Evolutionary conservation across 257 asterid genomes (phyloP), one percentile per base, ranked within the genome.

Genomic region (Ehretia macrophylla): DNA sequence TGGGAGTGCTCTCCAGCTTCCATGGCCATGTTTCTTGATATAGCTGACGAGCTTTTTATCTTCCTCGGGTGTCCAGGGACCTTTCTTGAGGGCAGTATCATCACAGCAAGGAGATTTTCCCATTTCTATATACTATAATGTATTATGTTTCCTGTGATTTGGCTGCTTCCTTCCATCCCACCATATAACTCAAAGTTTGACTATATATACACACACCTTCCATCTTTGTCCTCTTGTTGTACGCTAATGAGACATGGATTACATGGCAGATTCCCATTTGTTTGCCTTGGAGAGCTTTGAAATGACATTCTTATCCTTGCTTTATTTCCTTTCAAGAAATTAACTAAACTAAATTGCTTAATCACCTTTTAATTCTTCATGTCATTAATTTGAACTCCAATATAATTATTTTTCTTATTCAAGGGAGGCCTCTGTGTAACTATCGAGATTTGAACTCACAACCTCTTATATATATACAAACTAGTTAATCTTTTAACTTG

Each of bases 21-120:
- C 95, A 72, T 88, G 96, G 69, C 96, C 96, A 18, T 88, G 79
- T 69, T 81, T 81, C 2, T 85, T 79, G 67, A 88, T 81, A 59
- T 72, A 63, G 1, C 71, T 74, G 78, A 79, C 70, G 78, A 88
- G 96, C 45, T 72, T 81, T 37, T 88, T 86, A 55, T 88, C 96
- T 79, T 88, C 96, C 56, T 85, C 96, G 18, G 96, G 77, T 67
- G 96, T 88, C 96, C 96, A 88, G 0, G 96, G 96, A n/a, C 96
- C 96, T 78, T 88, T 88, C 80, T 88, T 88, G 64, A 88, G 70
- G n/a, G 87, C 90, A 68, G 73, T 78, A 27, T 85, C 95, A 59
- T 79, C 87, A 45, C 79, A 52, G 72, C 83, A 56, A 19, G 96
- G 95, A 17, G 87, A 78, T 68, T 93, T 88, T 55, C 94, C 95